Evolutionary conservation across 495 filamentous ascomycete genomes (phyloP).

Genomic region (Lasiosphaeriaceae sp.): DNA sequence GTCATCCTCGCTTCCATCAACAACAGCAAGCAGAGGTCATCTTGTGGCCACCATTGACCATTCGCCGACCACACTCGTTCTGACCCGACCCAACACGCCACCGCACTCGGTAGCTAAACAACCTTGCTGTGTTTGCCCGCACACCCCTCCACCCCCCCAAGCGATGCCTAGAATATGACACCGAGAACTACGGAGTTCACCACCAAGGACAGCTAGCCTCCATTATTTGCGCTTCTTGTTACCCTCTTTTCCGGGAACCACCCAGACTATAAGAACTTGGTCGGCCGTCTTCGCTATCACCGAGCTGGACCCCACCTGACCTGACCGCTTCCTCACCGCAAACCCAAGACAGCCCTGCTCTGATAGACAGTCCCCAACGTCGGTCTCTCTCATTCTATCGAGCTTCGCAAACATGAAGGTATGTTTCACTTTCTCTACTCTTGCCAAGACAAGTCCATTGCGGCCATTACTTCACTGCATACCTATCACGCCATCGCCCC

Average conservation of each 20-base stretch:
- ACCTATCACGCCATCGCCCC: too few relatives aligned
- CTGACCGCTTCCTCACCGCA: background rate
- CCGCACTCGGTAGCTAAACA: too few relatives aligned
- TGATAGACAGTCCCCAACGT: background rate
- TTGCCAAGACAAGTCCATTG: background rate
- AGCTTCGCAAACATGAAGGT: background rate
- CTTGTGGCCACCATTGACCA: too few relatives aligned
- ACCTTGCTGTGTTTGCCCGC: too few relatives aligned
- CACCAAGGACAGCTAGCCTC: background rate
- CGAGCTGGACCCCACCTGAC: background rate
- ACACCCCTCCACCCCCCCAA: too few relatives aligned
- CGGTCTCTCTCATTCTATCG: too few relatives aligned
- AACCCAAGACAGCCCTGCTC: background rate
- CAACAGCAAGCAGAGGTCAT: too few relatives aligned
- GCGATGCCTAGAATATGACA: too few relatives aligned
- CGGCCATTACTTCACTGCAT: too few relatives aligned
- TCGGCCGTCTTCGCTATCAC: background rate
- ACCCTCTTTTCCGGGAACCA: background rate
- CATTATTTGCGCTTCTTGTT: background rate
- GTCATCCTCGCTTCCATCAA: background rate
- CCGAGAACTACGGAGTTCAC: too few relatives aligned
- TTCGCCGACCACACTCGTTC: too few relatives aligned
- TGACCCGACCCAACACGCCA: too few relatives aligned
- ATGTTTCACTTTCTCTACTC: background rate
- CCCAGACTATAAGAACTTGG: background rate